A percentile compares a stretch with the other conserved stretches of the same genome.
Evolutionary conservation across 2,329 filamentous ascomycete genomes (phyloP).

Genomic region (Cladophialophora exuberans): DNA sequence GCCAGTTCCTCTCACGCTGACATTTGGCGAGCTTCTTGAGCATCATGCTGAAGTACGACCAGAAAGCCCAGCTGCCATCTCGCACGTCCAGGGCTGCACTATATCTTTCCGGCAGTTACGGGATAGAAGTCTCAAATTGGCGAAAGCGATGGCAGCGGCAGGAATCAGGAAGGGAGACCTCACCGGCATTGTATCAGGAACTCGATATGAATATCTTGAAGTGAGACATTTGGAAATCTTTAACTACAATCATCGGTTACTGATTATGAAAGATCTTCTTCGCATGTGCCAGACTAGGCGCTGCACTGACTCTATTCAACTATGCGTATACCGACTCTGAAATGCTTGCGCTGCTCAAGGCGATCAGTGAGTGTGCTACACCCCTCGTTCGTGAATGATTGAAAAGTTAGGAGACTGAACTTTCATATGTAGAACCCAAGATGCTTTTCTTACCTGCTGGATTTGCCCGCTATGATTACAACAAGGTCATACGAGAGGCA

Average conservation of each 20-base stretch:
- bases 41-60: conserved; percentile 10
- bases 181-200: conserved; percentile 17
- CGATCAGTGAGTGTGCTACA: conserved; percentile 13
- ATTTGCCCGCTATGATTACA: conserved; percentile 8
- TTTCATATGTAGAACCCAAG: conserved; percentile 1
- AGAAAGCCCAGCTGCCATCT: conserved; percentile 3
- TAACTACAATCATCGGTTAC: neutral
- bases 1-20: neutral
- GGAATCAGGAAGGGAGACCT: conserved; percentile 5
- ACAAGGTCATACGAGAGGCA: conserved; percentile 79
- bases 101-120: conserved; percentile 1
- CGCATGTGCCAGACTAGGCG: conserved; percentile 67
- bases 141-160: conserved; percentile 5
- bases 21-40: conserved; percentile 15
- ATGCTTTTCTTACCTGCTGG: conserved; percentile 9
- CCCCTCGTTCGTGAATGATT: too few relatives aligned
- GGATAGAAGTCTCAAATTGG: conserved; percentile 12
- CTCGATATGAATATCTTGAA: conserved; percentile 10
- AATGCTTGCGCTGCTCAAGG: conserved; percentile 6
- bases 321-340: conserved; percentile 70
- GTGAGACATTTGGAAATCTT: neutral
- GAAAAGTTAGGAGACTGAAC: neutral
- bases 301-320: conserved; percentile 75
- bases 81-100: conserved; percentile 5
- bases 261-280: conserved; percentile 56